Percentiles rank a stretch among this genome's conserved stretches.
These are phyloP conservation scores for Chaetomium tenue DNA, from an alignment of 495 filamentous ascomycete genomes.

Conservation along the genomic window DNA sequence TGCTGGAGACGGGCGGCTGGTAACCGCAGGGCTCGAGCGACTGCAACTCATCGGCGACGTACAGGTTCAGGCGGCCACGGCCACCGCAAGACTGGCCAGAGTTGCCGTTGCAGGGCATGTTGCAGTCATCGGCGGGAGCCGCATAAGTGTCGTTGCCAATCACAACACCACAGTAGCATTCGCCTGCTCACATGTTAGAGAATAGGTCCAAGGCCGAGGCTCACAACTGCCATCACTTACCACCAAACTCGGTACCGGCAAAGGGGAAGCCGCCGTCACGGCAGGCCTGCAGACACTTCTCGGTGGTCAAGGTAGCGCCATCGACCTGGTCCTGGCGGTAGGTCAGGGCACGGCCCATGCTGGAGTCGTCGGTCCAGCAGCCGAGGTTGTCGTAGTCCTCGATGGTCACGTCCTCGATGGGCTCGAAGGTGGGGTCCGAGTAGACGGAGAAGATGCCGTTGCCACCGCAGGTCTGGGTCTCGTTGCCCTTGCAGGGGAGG, in stretches of 20 bases:
- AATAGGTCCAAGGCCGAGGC: neutral
- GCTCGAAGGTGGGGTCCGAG: constrained; percentile 53
- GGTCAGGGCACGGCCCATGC: constrained; percentile 48
- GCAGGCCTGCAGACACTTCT: constrained; percentile 50
- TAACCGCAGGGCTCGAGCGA: constrained; percentile 49
- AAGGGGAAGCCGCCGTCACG: constrained; percentile 47
- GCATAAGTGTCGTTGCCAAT: constrained; percentile 49
- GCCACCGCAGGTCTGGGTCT: constrained; percentile 48
- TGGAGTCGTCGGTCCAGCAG: constrained; percentile 55
- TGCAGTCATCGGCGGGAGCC: constrained; percentile 41
- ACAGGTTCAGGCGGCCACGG: constrained; percentile 44
- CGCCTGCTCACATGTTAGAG: constrained; percentile 28
- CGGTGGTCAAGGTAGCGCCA: constrained; percentile 40
- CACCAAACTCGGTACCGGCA: constrained; percentile 52
- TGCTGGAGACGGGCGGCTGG: constrained; percentile 28
- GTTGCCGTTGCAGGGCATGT: constrained; percentile 52
- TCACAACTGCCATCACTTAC: constrained; percentile 40
- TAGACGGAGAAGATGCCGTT: constrained; percentile 49
- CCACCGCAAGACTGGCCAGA: constrained; percentile 49
- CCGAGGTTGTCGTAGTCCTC: constrained; percentile 52
- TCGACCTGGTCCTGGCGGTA: constrained; percentile 46
- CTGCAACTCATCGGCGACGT: constrained; percentile 43
- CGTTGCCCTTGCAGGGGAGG: constrained; percentile 49
- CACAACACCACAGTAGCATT: constrained; percentile 49
- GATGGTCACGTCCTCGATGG: constrained; percentile 39